These are phyloP conservation scores for Rhypophila decipiens DNA, from an alignment of 495 filamentous ascomycete genomes.

Conservation along the genomic window DNA sequence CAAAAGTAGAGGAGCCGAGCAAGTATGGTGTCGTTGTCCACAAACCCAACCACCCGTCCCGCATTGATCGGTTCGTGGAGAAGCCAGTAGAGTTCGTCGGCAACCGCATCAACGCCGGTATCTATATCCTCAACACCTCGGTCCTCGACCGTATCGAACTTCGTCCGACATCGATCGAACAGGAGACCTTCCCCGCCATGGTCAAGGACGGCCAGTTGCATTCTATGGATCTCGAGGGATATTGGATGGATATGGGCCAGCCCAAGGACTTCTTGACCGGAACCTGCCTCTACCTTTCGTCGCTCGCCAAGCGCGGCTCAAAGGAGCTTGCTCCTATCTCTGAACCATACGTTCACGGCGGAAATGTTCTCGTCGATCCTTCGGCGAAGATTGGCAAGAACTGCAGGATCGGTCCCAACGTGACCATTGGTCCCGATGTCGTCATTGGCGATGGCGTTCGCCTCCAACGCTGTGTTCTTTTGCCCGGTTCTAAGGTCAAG, in stretches of 20 bases:
- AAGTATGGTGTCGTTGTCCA: conserved; percentile 99
- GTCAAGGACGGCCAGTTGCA: conserved; percentile 86
- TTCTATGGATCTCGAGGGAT: conserved; percentile 96
- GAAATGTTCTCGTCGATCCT: conserved; percentile 94
- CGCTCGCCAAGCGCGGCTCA: conserved; percentile 84
- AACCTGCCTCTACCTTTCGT: conserved; percentile 94
- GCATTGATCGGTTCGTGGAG: conserved; percentile 98
- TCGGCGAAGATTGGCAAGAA: conserved; percentile 96
- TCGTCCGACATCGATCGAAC: conserved; percentile 97
- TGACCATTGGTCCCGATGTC: conserved; percentile 92
- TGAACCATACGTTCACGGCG: conserved; percentile 82
- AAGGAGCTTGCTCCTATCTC: conserved; percentile 72
- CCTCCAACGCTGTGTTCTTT: conserved; percentile 86
- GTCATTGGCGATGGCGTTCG: conserved; percentile 93
- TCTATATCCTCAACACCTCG: conserved; percentile 96
- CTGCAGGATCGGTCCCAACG: conserved; percentile 97
- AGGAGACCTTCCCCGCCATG: conserved; percentile 98
- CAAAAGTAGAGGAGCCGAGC: conserved; percentile 97
- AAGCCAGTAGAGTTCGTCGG: conserved; percentile 99
- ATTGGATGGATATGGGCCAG: conserved; percentile 99
- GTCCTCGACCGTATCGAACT: conserved; percentile 90
- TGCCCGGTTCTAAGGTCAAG: conserved; percentile 89
- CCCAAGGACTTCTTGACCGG: conserved; percentile 98
- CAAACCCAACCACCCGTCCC: conserved; percentile 84
- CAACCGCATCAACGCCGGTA: conserved; percentile 98